These are phyloP conservation scores for Sporisorium sorghi DNA, from an alignment of 1,284 basidiomycete species.

Conservation along the genomic window DNA sequence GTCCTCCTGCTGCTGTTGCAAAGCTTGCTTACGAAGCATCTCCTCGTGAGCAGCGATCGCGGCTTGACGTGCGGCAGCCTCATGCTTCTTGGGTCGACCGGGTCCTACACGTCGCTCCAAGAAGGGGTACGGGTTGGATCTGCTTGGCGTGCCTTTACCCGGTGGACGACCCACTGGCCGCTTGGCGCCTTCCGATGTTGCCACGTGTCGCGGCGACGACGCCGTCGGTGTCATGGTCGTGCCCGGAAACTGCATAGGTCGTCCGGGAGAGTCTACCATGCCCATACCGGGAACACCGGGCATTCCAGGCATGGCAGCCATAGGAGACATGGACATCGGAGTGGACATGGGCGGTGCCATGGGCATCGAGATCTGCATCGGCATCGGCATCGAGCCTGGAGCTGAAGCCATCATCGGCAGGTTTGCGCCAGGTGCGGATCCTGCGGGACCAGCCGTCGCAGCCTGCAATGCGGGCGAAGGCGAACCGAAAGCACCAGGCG, in stretches of 20 bases:
- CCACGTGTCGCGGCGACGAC: constrained; percentile 17
- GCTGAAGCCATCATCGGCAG: too few species aligned
- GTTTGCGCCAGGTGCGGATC: constrained; percentile 8
- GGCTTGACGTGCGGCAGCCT: constrained; percentile 44
- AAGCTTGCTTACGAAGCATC: constrained; percentile 25
- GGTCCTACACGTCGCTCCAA: constrained; percentile 43
- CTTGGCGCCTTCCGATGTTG: constrained; percentile 22
- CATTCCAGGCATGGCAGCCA: constrained; percentile 10
- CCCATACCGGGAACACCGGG: constrained; percentile 13
- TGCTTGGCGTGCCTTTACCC: constrained; percentile 35
- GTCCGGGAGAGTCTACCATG: constrained; percentile 25
- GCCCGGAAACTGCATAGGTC: constrained; percentile 25
- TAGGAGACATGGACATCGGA: constrained; percentile 25
- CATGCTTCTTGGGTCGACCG: constrained; percentile 48
- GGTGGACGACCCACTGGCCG: constrained; percentile 40
- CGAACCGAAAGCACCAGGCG: constrained; percentile 23
- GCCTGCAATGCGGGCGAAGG: constrained; percentile 20
- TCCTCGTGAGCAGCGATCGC: constrained; percentile 41
- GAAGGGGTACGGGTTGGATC: constrained; percentile 44
- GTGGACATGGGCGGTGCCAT: constrained; percentile 36
- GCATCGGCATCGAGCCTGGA: constrained; percentile 37
- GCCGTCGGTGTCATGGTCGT: constrained; percentile 20
- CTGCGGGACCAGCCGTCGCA: background rate
- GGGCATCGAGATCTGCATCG: constrained; percentile 35
- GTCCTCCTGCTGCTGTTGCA: constrained; percentile 30